phyloP scores from a whole-genome alignment of 169 alveolate species.

The Miamiensis avidus region DNA sequence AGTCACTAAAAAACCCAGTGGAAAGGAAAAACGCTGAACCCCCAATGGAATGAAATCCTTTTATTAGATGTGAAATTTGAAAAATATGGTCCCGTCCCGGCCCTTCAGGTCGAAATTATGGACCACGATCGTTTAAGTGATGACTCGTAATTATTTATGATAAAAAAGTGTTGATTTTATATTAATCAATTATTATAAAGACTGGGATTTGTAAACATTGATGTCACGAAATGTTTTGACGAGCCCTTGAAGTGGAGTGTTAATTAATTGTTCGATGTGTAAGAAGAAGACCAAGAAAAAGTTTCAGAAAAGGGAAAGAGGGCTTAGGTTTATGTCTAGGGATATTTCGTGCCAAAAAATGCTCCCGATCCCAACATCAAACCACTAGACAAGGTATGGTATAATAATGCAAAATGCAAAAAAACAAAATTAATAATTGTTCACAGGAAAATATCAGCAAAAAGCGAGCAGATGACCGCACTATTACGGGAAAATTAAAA shows the following conservation, averaged over 20 bases:
- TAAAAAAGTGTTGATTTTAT: too few species aligned
- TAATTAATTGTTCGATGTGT: constrained; percentile 32
- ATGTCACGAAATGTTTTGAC: constrained; percentile 23
- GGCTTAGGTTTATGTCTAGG: constrained; percentile 17
- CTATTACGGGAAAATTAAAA: constrained; percentile 18
- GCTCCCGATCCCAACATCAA: constrained; percentile 36
- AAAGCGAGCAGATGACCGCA: constrained; percentile 30
- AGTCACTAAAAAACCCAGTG: constrained; percentile 14
- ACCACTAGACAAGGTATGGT: constrained; percentile 28
- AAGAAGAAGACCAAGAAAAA: too few species aligned
- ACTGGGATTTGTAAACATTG: constrained; percentile 24
- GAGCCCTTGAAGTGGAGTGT: constrained; percentile 42
- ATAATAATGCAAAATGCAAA: too few species aligned
- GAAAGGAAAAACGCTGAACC: constrained; percentile 23
- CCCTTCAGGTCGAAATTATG: constrained; percentile 20
- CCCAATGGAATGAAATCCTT: constrained; percentile 31
- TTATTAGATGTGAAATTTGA: constrained; percentile 1
- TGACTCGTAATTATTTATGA: too few species aligned
- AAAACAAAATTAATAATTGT: constrained; percentile 33
- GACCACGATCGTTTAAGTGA: constrained; percentile 36
- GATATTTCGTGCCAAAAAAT: constrained; percentile 42
- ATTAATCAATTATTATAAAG: too few species aligned
- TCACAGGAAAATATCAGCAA: constrained; percentile 31
- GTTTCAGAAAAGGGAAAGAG: too few species aligned
- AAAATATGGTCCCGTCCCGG: constrained; percentile 35